These are phyloP conservation scores for Exsudoporus frostii DNA, from an alignment of 768 basidiomycete species.

Conservation along the genomic window DNA sequence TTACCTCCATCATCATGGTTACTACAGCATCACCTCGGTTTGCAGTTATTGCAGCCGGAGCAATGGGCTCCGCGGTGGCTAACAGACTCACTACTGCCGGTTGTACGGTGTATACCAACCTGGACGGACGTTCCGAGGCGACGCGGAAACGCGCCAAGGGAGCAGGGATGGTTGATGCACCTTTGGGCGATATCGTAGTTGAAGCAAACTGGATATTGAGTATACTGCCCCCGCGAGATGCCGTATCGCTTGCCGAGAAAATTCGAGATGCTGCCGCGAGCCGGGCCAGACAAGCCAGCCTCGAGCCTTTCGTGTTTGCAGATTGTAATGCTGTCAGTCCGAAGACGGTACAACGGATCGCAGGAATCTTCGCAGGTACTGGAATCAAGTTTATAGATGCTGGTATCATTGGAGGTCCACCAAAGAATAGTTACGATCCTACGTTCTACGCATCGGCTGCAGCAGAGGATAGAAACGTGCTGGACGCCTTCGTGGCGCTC, in stretches of 20 bases:
- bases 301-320: conserved; percentile 37
- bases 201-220: conserved; percentile 48
- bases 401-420: conserved; percentile 56
- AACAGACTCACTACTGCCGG: conserved; percentile 44
- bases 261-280: conserved; percentile 7
- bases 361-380: conserved; percentile 40
- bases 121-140: conserved; percentile 50
- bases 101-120: conserved; percentile 51
- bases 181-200: conserved; percentile 36
- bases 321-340: conserved; percentile 62
- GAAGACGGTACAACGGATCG: conserved; percentile 46
- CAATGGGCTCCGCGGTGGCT: conserved; percentile 59
- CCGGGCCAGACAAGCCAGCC: neutral
- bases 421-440: conserved; percentile 45
- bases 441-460: conserved; percentile 53
- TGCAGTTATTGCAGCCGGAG: conserved; percentile 53
- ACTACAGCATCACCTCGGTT: conserved; percentile 26
- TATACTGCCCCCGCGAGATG: conserved; percentile 57
- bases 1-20: conserved; percentile 15
- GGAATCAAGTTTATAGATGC: conserved; percentile 51
- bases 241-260: conserved; percentile 42
- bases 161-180: conserved; percentile 46
- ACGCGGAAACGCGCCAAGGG: conserved; percentile 48
- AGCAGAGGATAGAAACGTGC: conserved; percentile 26
- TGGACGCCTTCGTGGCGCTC: conserved; percentile 41